These are phyloP conservation scores for Arabidopsis lyrata DNA, from an alignment of 441 rosid genomes.

Conservation along the genomic window DNA sequence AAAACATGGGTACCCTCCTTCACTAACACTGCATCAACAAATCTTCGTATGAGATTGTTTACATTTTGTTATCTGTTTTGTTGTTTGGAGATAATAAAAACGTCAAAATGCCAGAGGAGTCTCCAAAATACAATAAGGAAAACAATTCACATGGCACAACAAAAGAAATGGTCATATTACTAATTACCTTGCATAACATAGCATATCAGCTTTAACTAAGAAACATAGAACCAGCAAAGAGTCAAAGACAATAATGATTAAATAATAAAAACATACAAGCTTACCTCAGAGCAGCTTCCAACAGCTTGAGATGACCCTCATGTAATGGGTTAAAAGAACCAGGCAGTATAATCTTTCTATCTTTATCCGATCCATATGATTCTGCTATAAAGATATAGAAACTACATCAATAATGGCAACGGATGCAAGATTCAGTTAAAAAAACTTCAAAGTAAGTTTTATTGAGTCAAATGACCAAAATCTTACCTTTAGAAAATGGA, in stretches of 20 bases:
- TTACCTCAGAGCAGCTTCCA: slow-evolving; percentile 89
- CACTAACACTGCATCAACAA: slow-evolving; percentile 58
- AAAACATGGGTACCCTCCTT: slow-evolving; percentile 83
- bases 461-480: slow-evolving; percentile 40
- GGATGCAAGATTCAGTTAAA: slow-evolving; percentile 8
- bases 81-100: slow-evolving; percentile 15
- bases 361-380: slow-evolving; percentile 45
- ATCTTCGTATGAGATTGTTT: slow-evolving; percentile 26
- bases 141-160: neutral
- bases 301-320: slow-evolving; percentile 81
- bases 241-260: slow-evolving; percentile 5
- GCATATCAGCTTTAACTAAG: slow-evolving; percentile 20
- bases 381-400: slow-evolving; percentile 45
- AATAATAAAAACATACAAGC: slow-evolving; percentile 14
- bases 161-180: neutral
- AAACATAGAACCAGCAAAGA: slow-evolving; percentile 18
- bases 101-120: neutral
- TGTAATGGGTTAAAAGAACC: slow-evolving; percentile 96
- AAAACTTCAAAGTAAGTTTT: neutral
- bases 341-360: slow-evolving; percentile 79
- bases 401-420: slow-evolving; percentile 27
- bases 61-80: slow-evolving; percentile 1
- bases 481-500: slow-evolving; percentile 71
- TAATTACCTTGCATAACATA: neutral
- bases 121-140: slow-evolving; percentile 2